These are phyloP conservation scores for Spergularia bocconei DNA, from an alignment of 148 eudicot species.

Conservation along the genomic window DNA sequence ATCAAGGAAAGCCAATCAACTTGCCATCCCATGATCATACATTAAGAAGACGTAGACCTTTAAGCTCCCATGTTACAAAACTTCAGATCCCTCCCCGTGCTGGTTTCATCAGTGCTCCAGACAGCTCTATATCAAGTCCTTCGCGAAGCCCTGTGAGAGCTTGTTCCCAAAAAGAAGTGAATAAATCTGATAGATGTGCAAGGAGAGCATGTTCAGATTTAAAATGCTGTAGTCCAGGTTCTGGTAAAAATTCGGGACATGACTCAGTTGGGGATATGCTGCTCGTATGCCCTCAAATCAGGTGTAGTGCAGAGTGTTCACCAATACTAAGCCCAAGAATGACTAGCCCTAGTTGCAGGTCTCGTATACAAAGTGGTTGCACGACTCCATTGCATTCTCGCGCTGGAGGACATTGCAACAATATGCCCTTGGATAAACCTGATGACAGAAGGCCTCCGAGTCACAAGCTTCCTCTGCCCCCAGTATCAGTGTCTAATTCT, in stretches of 20 bases:
- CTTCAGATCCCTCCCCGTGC: conserved; percentile 62
- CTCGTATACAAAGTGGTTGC: conserved; percentile 68
- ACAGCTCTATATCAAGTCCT: conserved; percentile 81
- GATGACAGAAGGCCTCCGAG: conserved; percentile 62
- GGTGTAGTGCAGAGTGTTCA: conserved; percentile 81
- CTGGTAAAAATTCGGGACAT: conserved; percentile 72
- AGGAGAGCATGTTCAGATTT: conserved; percentile 55
- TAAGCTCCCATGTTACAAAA: conserved; percentile 56
- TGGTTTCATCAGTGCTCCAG: conserved; percentile 73
- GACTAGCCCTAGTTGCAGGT: conserved; percentile 78
- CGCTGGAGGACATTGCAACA: conserved; percentile 49
- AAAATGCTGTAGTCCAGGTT: conserved; percentile 73
- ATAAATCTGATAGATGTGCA: conserved; percentile 44
- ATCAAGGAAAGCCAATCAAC: conserved; percentile 36
- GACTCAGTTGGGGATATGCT: conserved; percentile 68
- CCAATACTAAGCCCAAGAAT: conserved; percentile 81
- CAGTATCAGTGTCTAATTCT: conserved; percentile 48
- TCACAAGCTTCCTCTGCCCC: conserved; percentile 82
- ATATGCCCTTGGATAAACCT: conserved; percentile 35
- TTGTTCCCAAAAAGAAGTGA: conserved; percentile 50
- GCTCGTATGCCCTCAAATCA: conserved; percentile 60
- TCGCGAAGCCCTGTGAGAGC: conserved; percentile 77
- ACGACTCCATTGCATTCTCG: conserved; percentile 78
- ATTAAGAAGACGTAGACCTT: conserved; percentile 47
- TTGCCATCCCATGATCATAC: conserved; percentile 34